Base-by-base conservation (phyloP, 495 filamentous ascomycete genomes). In the Opeltia flavorubescens region DNA sequence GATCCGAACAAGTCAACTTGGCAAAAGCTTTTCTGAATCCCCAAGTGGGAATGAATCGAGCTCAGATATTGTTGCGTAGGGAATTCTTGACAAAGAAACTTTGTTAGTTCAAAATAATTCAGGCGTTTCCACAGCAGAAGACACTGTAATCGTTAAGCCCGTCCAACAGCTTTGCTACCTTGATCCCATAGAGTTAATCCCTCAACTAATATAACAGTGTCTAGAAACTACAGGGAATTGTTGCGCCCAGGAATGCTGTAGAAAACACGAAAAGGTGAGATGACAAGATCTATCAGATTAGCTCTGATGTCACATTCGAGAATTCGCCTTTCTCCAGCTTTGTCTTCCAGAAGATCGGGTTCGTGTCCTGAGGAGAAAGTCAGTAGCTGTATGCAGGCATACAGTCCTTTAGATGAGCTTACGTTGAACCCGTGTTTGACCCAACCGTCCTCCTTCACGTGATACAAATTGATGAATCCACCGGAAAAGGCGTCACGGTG, bases 321-420 rank as follows among this genome's bases (percentile, higher is more conserved):
- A 98, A 98, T 69, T 98, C 91, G 58, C 87, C 88, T 72, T 89
- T 91, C 64, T 94, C 84, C 57, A 96, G 66, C 80, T 96, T 98
- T 34, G 86, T 94, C 76, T 93, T 84, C 91, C 93, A 96, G 79
- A 96, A 96, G 56, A 95, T 87, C 21, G 86, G 86, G 70, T 91
- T 87, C 52, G 87, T 94, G 61, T 94, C 86, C 60, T 61, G 17
- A 1, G 8, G 34, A 11, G 13, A 6, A 30, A 5, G 35, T 58
- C 30, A 62, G 47, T 48, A 46, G 6, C 5, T 12, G 31, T 4
- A 18, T 5, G 15, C 18, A 17, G 13, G 25, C n/a, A 43, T 35
- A 27, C 20, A 46, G 5, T 25, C 20, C 33, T 42, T 24, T 21
- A n/a, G n/a, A 30, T 24, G n/a, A 45, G 43, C 49, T 56, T 60